Base-by-base conservation (phyloP, 164 flowering plant genomes). In the Macadamia tetraphylla region DNA sequence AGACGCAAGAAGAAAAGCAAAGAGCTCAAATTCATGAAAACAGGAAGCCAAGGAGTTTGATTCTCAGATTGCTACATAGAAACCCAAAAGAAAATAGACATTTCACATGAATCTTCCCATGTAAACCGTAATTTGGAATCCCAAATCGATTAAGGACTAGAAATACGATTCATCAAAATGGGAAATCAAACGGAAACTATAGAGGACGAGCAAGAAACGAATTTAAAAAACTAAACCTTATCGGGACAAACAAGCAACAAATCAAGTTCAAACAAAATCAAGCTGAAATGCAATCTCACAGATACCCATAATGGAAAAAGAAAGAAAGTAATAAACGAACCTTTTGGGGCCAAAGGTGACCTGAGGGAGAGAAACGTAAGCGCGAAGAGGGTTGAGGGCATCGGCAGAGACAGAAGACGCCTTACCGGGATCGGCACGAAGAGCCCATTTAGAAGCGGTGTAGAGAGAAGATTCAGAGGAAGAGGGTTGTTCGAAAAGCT, bases 291-390 rank as follows among this genome's bases (percentile, higher is more conserved):
- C 15, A 63, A 48, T 44, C 52, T 18, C 35, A 32, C 15, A 12
- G 32, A 40, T 15, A 29, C 18, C 51, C 42, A 0, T 17, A 6
- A 53, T 6, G 17, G 10, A n/a, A 40, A 35, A 35, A 35, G 40
- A 2, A 35, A 1, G 0, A 32, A 14, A 3, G 23, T 23, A 23
- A 52, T 23, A 71, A 17, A 10, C 55, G 58, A 6, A 86, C 92
- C 92, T 88, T 83, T 70, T 84, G 73, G 88, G 87, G 62, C 90
- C 92, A 59, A 88, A 84, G 3, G 87, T 88, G 81, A 86, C 88
- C 75, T 83, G 73, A 52, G 98, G 97, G 55, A 93, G 75, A 66
- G 92, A 84, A 15, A 88, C 63, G 67, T 82, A 87, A 67, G 82
- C 92, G 13, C 87, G 76, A 76, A 88, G 87, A 65, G 92, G 92